Percentiles rank a stretch among this genome's conserved stretches.
Evolutionary conservation across 1,139 yeast species (phyloP).

Genomic region (Saccharomyces hybrid): DNA sequence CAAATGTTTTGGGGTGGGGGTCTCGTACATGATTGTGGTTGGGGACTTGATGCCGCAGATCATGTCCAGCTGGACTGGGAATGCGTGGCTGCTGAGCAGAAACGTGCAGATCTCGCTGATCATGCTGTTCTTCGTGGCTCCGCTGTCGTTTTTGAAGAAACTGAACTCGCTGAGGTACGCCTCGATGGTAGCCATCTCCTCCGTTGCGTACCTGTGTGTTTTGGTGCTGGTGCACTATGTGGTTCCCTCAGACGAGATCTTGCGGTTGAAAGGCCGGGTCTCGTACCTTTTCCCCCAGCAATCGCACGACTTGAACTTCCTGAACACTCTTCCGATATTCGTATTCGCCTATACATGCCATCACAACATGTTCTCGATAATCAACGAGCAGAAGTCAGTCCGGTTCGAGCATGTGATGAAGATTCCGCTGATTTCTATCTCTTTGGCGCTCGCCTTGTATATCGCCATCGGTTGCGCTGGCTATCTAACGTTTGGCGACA

Average conservation of each 20-base stretch:
- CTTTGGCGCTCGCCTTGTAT: conserved; percentile 52
- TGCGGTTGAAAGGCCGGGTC: conserved; percentile 33
- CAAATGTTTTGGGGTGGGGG: conserved; percentile 77
- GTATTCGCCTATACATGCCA: conserved; percentile 80
- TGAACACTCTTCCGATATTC: conserved; percentile 58
- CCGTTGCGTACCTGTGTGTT: conserved; percentile 59
- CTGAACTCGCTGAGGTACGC: conserved; percentile 65
- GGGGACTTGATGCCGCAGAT: conserved; percentile 75
- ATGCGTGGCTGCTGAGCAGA: conserved; percentile 37
- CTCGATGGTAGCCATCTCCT: conserved; percentile 57
- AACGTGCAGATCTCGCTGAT: conserved; percentile 61
- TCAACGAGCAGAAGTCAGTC: conserved; percentile 55
- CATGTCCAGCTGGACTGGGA: conserved; percentile 30
- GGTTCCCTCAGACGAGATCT: conserved; percentile 33
- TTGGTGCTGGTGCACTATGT: conserved; percentile 53
- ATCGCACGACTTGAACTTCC: conserved; percentile 29
- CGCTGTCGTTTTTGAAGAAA: conserved; percentile 57
- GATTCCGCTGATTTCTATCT: conserved; percentile 50
- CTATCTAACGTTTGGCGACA: conserved; percentile 61
- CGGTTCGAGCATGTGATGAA: conserved; percentile 46
- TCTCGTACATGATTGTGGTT: conserved; percentile 65
- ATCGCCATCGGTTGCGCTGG: conserved; percentile 60
- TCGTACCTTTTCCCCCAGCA: conserved; percentile 34
- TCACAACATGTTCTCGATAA: conserved; percentile 71
- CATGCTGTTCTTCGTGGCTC: conserved; percentile 48